Evolutionary conservation across 495 filamentous ascomycete species (phyloP).

Genomic region (Penicillium pancosmium): DNA sequence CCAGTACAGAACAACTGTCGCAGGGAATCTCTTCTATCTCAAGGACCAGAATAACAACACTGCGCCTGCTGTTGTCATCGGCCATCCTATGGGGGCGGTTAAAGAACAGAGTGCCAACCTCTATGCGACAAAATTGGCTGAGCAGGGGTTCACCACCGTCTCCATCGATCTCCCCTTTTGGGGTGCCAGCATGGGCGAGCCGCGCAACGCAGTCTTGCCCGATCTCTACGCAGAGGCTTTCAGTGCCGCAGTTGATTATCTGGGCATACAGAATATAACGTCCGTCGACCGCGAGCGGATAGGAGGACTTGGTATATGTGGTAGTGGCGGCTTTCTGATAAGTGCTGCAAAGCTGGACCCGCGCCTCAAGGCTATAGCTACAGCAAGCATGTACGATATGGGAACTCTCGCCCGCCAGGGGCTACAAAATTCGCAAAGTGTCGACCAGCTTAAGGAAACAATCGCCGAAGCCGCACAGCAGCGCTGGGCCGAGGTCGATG

Average conservation of each 20-base stretch:
- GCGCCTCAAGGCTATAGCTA: constrained; percentile 43
- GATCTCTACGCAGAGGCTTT: constrained; percentile 41
- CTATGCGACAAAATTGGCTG: constrained; percentile 38
- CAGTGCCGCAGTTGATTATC: constrained; percentile 42
- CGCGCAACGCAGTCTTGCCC: constrained; percentile 38
- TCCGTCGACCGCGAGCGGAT: constrained; percentile 38
- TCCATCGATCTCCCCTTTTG: constrained; percentile 40
- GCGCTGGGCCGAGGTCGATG: constrained; percentile 28
- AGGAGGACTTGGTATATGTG: constrained; percentile 46
- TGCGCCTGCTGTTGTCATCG: constrained; percentile 24
- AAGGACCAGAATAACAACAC: constrained; percentile 15
- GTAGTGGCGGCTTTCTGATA: constrained; percentile 36
- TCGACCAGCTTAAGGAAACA: constrained; percentile 17
- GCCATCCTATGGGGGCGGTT: constrained; percentile 41
- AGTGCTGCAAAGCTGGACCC: constrained; percentile 45
- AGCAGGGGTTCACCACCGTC: constrained; percentile 41
- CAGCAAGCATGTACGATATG: constrained; percentile 36
- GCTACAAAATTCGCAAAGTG: constrained; percentile 18
- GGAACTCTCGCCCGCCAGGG: constrained; percentile 27
- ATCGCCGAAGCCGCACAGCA: constrained; percentile 24
- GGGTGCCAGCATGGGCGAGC: constrained; percentile 39
- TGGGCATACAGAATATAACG: constrained; percentile 28
- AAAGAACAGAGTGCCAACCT: constrained; percentile 46
- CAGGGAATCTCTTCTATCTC: constrained; percentile 27
- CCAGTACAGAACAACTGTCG: constrained; percentile 24